Base-by-base conservation (phyloP, 352 stramenopile genomes). In the Pythium coloratum region DNA sequence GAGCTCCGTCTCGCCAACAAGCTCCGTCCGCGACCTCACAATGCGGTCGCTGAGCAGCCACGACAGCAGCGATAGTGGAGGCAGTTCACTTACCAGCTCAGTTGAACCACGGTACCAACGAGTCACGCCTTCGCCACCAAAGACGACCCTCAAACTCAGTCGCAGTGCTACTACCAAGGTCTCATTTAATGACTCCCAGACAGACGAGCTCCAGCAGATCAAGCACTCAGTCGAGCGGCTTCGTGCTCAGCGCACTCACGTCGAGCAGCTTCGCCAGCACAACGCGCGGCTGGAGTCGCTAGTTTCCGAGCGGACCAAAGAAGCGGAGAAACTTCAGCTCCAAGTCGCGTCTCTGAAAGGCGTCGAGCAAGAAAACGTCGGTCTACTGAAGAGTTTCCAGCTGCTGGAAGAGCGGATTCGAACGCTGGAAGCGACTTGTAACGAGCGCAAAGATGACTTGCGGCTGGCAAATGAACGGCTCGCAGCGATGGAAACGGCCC, bases 341-440 rank as follows among this genome's bases (percentile, higher is more conserved):
- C 73, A 86, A 54, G 55, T 88, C 6, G 68, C 62, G 12, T 70
- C 73, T 14, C 42, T 88, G 9, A 76, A 70, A 13, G 78, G 70
- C 1, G 67, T 83, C 26, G 76, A 87, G 47, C 66, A 82, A 42
- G 80, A 91, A 60, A 89, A 91, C 63, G 64, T 82, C 40, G 76
- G 71, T 10, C 71, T 84, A 30, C 66, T 86, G 16, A 77, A 87
- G 56, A 85, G 73, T 42, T 75, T 87, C 32, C 83, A 86, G 50
- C 53, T 87, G 32, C 60, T 91, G 6, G 77, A 91, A 66, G 71
- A 84, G 59, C 71, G 80, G 8, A 63, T 80, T 42, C 75, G 59
- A 34, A 71, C 57, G 7, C 69, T 91, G 8, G 82, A 90, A 42
- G 64, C 71, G 20, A 59, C 60, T 1, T 84, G 70, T 26, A 69